phyloP scores from a whole-genome alignment of 495 filamentous ascomycete genomes.

The Talaromyces proteolyticus region DNA sequence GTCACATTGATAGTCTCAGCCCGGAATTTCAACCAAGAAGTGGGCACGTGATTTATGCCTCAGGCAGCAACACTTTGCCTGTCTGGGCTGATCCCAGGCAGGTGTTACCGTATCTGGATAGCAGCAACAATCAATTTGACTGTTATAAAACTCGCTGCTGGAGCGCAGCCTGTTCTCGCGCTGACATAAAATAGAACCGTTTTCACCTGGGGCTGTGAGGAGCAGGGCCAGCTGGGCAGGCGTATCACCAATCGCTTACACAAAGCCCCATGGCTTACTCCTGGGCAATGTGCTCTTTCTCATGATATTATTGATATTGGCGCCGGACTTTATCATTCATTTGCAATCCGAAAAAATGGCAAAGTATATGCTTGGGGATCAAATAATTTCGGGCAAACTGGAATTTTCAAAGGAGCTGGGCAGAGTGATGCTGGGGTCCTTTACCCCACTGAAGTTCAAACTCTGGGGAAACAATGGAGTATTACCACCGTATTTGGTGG shows the following conservation, averaged over 20 bases:
- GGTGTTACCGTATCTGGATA: too few species aligned
- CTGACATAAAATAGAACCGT: constrained; percentile 58
- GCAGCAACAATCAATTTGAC: too few species aligned
- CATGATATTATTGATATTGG: constrained; percentile 50
- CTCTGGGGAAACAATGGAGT: background rate
- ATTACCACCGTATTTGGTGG: constrained; percentile 29
- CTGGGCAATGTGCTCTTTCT: constrained; percentile 52
- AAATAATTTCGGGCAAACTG: background rate
- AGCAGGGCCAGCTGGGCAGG: constrained; percentile 68
- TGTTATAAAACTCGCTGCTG: constrained; percentile 52
- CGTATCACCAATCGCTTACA: constrained; percentile 58
- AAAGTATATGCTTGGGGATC: background rate
- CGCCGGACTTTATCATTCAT: constrained; percentile 33
- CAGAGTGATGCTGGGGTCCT: background rate
- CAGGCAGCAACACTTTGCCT: too few species aligned
- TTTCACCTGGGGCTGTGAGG: constrained; percentile 65
- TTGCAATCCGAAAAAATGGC: background rate
- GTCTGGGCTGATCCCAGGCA: too few species aligned
- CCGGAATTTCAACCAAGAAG: too few species aligned
- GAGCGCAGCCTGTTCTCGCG: constrained; percentile 66
- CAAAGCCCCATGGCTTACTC: constrained; percentile 45
- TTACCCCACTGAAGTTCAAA: background rate
- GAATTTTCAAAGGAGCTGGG: background rate
- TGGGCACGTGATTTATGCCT: too few species aligned
- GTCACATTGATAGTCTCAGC: too few species aligned